Base-by-base conservation (phyloP, 768 basidiomycete genomes). In the Rhizopogon rudus region DNA sequence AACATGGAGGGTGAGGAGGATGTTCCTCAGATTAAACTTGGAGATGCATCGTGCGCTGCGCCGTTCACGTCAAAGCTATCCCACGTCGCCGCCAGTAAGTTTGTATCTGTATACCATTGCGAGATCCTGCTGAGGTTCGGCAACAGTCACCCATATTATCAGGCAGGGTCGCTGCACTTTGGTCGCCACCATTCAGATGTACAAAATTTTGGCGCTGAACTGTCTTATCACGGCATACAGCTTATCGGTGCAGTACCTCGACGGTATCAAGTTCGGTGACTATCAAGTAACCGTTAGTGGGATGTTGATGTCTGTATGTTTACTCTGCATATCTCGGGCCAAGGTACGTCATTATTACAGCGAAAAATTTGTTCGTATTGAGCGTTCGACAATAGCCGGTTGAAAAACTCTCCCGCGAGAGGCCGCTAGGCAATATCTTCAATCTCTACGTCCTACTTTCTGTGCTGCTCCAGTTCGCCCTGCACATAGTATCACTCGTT, bases 221-320 rank as follows among this genome's bases (percentile, higher is more conserved):
- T 98, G 97, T 66, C 77, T 99, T 41, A 99, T 98, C 71, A 96
- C 95, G 3, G 97, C 97, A n/a, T 98, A 96, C 75, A 95, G 92
- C 68, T 77, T 98, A 57, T 94, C 91, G 61, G 97, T 98, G 31
- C 95, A 96, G 70, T 98, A 99, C 66, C 78, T 99, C 2, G 96
- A 98, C 60, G 97, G 97, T 17, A 98, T 99, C 80, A 98, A 98
- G 72, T 98, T 95, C 71, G 97, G 97, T 13, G 97, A 99, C 68
- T 99, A 99, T 68, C 96, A 99, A 67, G 88, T 97, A 35, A 98
- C 96, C 2, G 86, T 99, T 57, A 97, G 91, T 1, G 97, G 97
- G 20, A 69, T 69, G 67, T 77, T 96, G 63, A 94, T 96, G 93
- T 92, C 89, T 29, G 89, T 96, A 25, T 97, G 94, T 71, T 97